A percentile compares a stretch with the other conserved stretches of the same genome.
These are phyloP conservation scores for Paramecium sonneborni DNA, from an alignment of 73 alveolate species.

Conservation along the genomic window DNA sequence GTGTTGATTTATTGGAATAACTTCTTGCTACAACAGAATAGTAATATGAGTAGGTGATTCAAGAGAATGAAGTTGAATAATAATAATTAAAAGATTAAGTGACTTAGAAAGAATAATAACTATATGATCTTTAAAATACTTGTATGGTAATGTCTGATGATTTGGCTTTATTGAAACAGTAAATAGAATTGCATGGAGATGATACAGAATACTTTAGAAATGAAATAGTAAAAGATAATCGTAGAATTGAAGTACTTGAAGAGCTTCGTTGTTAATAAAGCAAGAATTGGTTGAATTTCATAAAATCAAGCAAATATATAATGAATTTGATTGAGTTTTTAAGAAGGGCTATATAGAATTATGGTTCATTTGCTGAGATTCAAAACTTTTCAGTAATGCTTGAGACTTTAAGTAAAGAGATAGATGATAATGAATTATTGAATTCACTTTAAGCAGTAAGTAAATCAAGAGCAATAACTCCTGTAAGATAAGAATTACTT, in stretches of 20 bases:
- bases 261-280: background rate
- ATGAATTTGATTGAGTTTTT: background rate
- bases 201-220: background rate
- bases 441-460: background rate
- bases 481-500: constrained; percentile 3
- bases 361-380: constrained; percentile 3
- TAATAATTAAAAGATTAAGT: background rate
- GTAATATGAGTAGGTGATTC: background rate
- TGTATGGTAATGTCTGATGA: constrained; percentile 38
- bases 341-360: constrained; percentile 13
- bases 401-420: background rate
- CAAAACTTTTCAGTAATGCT: background rate
- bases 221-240: background rate
- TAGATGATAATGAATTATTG: background rate
- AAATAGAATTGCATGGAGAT: background rate
- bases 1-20: background rate
- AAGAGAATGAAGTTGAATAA: background rate
- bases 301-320: background rate
- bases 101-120: background rate
- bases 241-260: constrained; percentile 15
- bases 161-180: background rate
- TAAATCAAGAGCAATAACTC: background rate
- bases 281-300: constrained; percentile 41
- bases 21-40: background rate
- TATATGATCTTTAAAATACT: background rate